Evolutionary conservation across 2,329 filamentous ascomycete species (phyloP), one percentile per base, ranked within the genome.

Genomic region (Mycosphaerelloides madeirae): DNA sequence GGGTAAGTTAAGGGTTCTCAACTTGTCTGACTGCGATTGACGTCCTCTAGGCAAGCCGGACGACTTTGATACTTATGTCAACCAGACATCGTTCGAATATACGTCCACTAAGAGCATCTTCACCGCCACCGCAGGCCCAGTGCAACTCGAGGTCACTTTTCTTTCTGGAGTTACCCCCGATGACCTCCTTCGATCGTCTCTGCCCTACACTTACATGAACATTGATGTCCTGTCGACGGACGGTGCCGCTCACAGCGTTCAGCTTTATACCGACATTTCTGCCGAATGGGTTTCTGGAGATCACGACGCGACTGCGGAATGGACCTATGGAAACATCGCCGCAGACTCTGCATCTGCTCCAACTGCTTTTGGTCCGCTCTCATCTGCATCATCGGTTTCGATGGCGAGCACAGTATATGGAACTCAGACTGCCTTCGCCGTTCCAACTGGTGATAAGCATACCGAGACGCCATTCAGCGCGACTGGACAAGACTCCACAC

Each of bases 91-190:
- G 0, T 81, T 80, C 58, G 73, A 79, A 43, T 88, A 87, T 61
- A 87, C 84, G 1, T 83, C 84, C 1, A 87, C 84, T 3, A 76
- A 74, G 59, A 87, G 82, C 56, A 78, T 77, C 14, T 88, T 88
- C 60, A 80, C 75, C 6, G 42, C 51, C 40, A 41, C 42, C 29
- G 49, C 49, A 20, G 52, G 52, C 2, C 49, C 46, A 19, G 52
- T 54, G n/a, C 38, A 52, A 29, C 70, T 88, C 70, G 83, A 75
- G 14, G 74, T 83, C 41, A 85, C 78, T 0, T 88, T 88, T 56
- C 62, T 87, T 36, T 85, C 83, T 0, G 83, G 83, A 0, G 71
- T 88, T n/a, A 83, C 77, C 13, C 80, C 83, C 0, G 67, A 78
- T 29, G 84, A 88, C 55, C 62, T 84, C 11, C 74, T 73, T 48